A percentile compares a stretch with the other conserved stretches of the same genome.
These are phyloP conservation scores for Melaleuca alternifolia DNA, from an alignment of 345 rosid species.

Conservation along the genomic window DNA sequence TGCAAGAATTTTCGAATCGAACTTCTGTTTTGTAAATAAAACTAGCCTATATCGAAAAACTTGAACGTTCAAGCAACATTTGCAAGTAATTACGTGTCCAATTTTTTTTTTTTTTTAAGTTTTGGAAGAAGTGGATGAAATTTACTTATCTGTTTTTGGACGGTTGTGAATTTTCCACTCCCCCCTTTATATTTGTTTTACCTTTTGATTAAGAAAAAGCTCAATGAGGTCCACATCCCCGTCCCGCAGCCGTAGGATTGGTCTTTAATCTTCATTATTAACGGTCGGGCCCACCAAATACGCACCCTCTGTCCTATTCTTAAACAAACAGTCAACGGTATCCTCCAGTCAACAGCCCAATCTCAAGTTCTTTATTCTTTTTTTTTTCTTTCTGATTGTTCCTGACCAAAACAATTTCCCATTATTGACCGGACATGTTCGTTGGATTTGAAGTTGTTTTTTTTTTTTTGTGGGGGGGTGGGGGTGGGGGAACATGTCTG, in stretches of 20 bases:
- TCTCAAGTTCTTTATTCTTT: neutral
- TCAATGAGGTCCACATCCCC: neutral
- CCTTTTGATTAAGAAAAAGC: neutral
- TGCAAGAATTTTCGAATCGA: neutral
- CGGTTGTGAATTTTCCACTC: neutral
- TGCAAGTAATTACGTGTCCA: neutral
- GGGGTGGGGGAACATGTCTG: neutral
- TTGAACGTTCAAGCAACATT: neutral
- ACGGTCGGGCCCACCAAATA: neutral
- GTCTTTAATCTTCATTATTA: too few relatives aligned
- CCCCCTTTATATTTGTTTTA: neutral
- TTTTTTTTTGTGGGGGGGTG: too few relatives aligned
- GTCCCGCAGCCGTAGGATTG: too few relatives aligned
- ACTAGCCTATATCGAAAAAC: neutral
- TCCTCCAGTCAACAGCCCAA: neutral
- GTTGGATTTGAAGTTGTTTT: neutral
- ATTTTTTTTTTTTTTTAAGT: neutral
- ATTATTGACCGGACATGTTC: neutral
- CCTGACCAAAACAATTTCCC: neutral
- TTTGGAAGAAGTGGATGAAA: neutral
- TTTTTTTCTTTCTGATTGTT: neutral
- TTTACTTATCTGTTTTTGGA: neutral
- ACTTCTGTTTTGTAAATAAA: neutral
- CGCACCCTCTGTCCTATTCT: neutral
- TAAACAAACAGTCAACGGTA: neutral